Conservation (phyloP, 2,329 filamentous ascomycete species). For the Metarhizium brunneum region DNA sequence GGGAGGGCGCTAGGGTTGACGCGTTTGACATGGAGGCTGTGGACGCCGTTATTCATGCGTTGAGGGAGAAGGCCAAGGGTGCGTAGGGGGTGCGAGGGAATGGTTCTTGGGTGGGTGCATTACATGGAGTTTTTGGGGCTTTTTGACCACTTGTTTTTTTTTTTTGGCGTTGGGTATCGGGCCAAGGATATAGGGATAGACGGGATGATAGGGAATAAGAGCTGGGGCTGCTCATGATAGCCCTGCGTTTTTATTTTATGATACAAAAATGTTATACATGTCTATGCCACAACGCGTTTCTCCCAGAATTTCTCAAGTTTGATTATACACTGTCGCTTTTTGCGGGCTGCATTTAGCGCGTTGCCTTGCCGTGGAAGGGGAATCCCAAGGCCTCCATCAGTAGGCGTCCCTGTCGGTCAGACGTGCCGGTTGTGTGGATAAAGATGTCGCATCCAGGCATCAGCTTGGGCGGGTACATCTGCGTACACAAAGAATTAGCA, state of each 20-base stretch:
- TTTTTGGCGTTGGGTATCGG: neutral
- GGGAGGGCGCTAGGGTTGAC: conserved; percentile 53
- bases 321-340: neutral
- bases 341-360: conserved; percentile 19
- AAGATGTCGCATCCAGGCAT: conserved; percentile 79
- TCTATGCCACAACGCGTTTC: conserved; percentile 15
- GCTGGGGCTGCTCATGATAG: neutral
- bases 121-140: too few species aligned
- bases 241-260: conserved; percentile 10
- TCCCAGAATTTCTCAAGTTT: neutral
- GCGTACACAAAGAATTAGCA: conserved; percentile 6
- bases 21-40: conserved; percentile 81
- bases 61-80: conserved; percentile 45
- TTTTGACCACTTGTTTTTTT: too few species aligned
- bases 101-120: conserved; percentile 20
- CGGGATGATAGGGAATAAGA: neutral
- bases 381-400: conserved; percentile 41
- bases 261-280: conserved; percentile 26
- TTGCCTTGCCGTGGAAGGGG: conserved; percentile 72
- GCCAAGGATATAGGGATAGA: neutral
- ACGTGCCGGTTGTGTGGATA: conserved; percentile 75
- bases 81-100: conserved; percentile 18
- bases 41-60: conserved; percentile 60
- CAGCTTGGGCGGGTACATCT: conserved; percentile 59
- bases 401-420: conserved; percentile 74